These are phyloP conservation scores for Fomitopsis pinicola DNA, from an alignment of 1,284 basidiomycete genomes.

Conservation along the genomic window DNA sequence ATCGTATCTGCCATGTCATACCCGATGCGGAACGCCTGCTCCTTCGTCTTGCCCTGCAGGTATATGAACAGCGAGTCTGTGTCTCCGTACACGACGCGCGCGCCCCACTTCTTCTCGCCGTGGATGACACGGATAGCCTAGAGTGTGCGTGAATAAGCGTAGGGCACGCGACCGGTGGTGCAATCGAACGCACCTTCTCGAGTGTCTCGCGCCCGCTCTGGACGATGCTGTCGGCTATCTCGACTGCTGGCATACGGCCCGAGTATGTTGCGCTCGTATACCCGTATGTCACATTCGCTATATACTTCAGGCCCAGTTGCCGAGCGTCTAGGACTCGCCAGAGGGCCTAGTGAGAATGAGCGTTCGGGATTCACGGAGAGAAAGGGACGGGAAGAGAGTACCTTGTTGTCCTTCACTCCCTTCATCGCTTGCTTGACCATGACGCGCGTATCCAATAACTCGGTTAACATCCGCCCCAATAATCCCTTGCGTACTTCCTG, in stretches of 20 bases:
- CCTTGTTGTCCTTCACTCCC: conserved; percentile 70
- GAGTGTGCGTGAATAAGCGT: background rate
- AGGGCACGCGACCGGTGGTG: background rate
- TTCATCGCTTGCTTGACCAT: conserved; percentile 99
- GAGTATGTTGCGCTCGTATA: conserved; percentile 94
- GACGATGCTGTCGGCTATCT: conserved; percentile 97
- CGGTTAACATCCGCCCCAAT: conserved; percentile 87
- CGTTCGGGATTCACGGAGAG: background rate
- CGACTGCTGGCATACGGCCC: conserved; percentile 96
- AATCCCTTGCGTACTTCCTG: conserved; percentile 80
- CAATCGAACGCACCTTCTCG: conserved; percentile 64
- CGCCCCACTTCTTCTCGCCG: conserved; percentile 79
- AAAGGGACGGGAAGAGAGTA: conserved; percentile 22
- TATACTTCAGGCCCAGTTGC: conserved; percentile 85
- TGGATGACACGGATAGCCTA: conserved; percentile 87
- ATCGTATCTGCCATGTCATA: conserved; percentile 88
- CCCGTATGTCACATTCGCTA: conserved; percentile 90
- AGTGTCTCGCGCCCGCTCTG: conserved; percentile 94
- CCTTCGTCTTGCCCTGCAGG: conserved; percentile 84
- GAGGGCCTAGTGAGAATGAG: conserved; percentile 48
- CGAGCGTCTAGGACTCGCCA: conserved; percentile 79
- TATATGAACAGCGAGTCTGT: conserved; percentile 96
- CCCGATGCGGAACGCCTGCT: conserved; percentile 91
- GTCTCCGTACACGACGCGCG: conserved; percentile 93
- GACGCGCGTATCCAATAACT: conserved; percentile 92